Percentiles rank a stretch among this genome's conserved stretches.
Conservation (phyloP, 495 filamentous ascomycete species). For the Aspergillus kassunensis region DNA sequence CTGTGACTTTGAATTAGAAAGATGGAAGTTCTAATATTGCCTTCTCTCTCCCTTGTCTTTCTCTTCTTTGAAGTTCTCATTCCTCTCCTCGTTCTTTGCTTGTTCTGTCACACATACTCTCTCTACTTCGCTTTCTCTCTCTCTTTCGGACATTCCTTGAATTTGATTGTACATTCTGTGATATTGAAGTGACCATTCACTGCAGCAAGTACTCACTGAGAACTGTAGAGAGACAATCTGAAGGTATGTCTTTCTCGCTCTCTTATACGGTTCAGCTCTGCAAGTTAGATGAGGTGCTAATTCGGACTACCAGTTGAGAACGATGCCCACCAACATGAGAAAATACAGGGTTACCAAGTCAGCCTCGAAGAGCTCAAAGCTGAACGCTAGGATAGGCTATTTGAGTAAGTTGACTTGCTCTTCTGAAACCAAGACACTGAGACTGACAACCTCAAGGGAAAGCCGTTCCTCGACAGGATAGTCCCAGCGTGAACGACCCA, state of each 20-base stretch:
- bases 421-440: neutral
- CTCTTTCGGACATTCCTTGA: too few species aligned
- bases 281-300: neutral
- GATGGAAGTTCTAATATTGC: neutral
- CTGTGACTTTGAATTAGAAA: neutral
- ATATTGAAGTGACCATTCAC: too few species aligned
- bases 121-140: too few species aligned
- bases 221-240: too few species aligned
- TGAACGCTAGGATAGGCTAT: neutral
- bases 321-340: neutral
- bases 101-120: neutral
- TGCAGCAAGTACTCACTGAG: too few species aligned
- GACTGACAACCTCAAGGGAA: neutral
- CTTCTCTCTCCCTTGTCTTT: neutral
- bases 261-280: neutral
- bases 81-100: neutral
- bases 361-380: neutral
- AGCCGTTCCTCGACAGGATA: conserved; percentile 14
- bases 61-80: too few species aligned
- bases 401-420: neutral
- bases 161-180: too few species aligned
- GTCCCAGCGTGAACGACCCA: conserved; percentile 6
- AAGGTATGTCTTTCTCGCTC: neutral
- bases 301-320: neutral
- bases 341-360: neutral